Conservation (phyloP, 2,329 filamentous ascomycete species). For the Claviceps sp. region DNA sequence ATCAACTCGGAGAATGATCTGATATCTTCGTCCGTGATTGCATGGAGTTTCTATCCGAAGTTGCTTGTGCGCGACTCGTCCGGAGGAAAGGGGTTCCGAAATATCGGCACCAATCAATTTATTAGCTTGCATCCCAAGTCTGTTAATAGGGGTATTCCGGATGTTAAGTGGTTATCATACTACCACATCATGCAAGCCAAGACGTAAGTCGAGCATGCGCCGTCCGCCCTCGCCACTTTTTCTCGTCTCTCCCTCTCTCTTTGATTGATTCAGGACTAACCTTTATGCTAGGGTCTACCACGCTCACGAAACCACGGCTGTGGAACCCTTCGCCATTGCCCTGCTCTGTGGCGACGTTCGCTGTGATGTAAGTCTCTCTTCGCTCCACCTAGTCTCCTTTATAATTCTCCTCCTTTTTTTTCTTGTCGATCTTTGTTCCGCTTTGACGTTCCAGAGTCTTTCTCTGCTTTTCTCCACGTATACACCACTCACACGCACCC, state of each 20-base stretch:
- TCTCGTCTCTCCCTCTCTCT: not conserved
- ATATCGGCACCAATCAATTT: constrained; percentile 82
- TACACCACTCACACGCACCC: not conserved
- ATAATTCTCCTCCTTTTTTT: not conserved
- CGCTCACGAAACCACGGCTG: constrained; percentile 74
- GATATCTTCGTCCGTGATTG: constrained; percentile 68
- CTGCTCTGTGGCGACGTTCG: constrained; percentile 81
- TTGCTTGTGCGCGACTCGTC: constrained; percentile 65
- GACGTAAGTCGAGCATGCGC: constrained; percentile 30
- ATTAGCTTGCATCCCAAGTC: constrained; percentile 80
- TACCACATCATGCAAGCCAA: constrained; percentile 96
- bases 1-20: constrained; percentile 67
- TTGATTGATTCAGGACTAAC: constrained; percentile 3
- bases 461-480: not conserved
- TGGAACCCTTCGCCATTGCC: constrained; percentile 69
- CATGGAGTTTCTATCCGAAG: constrained; percentile 93
- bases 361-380: constrained; percentile 49
- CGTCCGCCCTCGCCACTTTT: not conserved
- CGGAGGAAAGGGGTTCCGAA: constrained; percentile 65
- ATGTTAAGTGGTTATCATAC: constrained; percentile 76
- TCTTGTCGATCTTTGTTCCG: too few species aligned
- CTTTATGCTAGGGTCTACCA: constrained; percentile 54
- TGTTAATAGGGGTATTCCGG: constrained; percentile 62
- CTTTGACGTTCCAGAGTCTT: not conserved
- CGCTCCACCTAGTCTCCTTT: not conserved